Evolutionary conservation across 2,329 filamentous ascomycete genomes (phyloP), one percentile per base, ranked within the genome.

Genomic region (Diaporthe sp.): DNA sequence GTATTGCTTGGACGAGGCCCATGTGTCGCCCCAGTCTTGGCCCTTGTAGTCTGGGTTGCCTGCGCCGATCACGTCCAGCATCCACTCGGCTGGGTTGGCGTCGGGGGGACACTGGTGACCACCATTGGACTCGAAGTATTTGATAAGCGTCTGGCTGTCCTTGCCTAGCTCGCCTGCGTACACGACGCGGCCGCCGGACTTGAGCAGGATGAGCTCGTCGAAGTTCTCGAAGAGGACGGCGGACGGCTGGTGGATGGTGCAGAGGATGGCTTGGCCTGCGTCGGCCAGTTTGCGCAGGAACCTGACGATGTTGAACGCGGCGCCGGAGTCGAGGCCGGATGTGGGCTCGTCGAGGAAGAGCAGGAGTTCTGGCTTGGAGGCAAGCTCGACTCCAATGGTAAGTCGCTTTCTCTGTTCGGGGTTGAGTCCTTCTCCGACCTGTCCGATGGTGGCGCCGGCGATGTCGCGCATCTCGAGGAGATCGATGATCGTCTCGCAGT

Each of bases 261-360:
- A 84, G 6, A 87, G 80, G 28, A 87, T 81, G 34, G 85, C 85
- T 77, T 87, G 86, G 6, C 85, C 85, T 1, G 81, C 82, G 47
- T 84, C 82, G 4, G 89, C 86, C 2, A 92, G 85, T 78, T 94
- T 94, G 78, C 93, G 90, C 74, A 95, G 88, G 37, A 95, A 87
- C 80, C 91, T 89, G 47, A 92, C 89, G 80, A 94, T 94, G 76
- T 92, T 92, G 90, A 92, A 94, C 2, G 93, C 93, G 1, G 92
- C 94, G 81, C 94, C 92, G 80, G 89, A 91, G 82, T 95, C 93
- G 22, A 95, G 87, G 82, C 93, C 93, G 39, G 92, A 94, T 7
- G 93, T 95, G 7, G 93, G 93, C 81, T 95, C 93, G 80, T 95
- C 93, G 42, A 95, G 87, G 87, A 95, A 95, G 39, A 95, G 87